phyloP scores from a whole-genome alignment of 2,329 filamentous ascomycete species.

The Exophiala xenobiotica region DNA sequence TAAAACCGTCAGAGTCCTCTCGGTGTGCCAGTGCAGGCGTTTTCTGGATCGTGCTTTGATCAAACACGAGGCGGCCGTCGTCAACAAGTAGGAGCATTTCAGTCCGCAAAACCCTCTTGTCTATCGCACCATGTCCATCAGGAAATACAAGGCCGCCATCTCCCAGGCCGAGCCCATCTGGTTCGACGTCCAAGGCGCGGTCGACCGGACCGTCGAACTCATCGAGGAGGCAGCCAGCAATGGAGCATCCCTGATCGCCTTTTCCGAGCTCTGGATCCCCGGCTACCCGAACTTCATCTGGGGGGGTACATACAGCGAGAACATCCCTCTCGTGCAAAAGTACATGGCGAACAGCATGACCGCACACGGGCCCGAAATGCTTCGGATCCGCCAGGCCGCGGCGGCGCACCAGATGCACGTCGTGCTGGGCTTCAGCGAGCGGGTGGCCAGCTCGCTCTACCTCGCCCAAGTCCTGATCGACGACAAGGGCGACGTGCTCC shows the following conservation, averaged over 20 bases:
- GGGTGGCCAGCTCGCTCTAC: constrained; percentile 42
- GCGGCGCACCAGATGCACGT: constrained; percentile 43
- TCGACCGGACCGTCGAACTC: constrained; percentile 58
- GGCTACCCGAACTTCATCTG: constrained; percentile 56
- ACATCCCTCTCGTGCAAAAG: constrained; percentile 1
- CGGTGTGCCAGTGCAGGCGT: too few relatives aligned
- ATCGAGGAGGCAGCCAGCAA: constrained; percentile 57
- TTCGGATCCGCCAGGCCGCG: constrained; percentile 37
- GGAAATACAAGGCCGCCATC: constrained; percentile 43
- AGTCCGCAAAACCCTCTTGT: too few relatives aligned
- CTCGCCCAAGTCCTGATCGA: constrained; percentile 50
- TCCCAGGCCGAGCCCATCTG: constrained; percentile 61
- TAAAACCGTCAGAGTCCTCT: too few relatives aligned
- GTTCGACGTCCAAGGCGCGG: constrained; percentile 56
- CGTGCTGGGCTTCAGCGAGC: constrained; percentile 47
- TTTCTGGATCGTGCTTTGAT: too few relatives aligned
- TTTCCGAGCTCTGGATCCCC: constrained; percentile 57
- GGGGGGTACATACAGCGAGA: constrained; percentile 25
- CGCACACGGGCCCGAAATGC: constrained; percentile 36
- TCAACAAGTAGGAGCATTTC: too few relatives aligned
- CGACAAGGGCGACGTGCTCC: constrained; percentile 41
- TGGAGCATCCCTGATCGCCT: constrained; percentile 56
- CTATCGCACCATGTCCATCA: constrained; percentile 4
- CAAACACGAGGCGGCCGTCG: too few relatives aligned
- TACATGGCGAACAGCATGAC: constrained; percentile 9